Percentiles rank a stretch among this genome's conserved stretches.
Conservation (phyloP, 2,329 filamentous ascomycete genomes). For the Fusarium illudens region DNA sequence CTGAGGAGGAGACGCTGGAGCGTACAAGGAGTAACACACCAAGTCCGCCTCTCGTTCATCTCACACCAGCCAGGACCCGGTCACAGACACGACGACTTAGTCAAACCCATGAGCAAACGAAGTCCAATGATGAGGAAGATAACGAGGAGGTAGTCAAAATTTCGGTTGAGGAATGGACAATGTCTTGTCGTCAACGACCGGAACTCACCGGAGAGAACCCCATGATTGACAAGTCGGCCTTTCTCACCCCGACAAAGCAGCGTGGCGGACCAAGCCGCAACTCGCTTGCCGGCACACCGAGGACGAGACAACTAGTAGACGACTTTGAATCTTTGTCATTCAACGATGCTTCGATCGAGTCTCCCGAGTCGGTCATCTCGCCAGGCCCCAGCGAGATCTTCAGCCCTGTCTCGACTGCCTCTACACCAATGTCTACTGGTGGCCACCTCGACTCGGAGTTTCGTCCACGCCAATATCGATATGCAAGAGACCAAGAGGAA, state of each 20-base stretch:
- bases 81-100: too few relatives aligned
- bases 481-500: neutral
- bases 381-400: slow-evolving; percentile 18
- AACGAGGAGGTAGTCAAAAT: neutral
- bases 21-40: neutral
- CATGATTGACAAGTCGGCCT: neutral
- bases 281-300: neutral
- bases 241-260: slow-evolving; percentile 9
- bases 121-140: neutral
- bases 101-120: neutral
- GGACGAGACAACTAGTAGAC: neutral
- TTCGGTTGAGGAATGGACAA: neutral
- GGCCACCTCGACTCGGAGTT: neutral
- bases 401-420: neutral
- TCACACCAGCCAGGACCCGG: too few relatives aligned
- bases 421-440: slow-evolving; percentile 10
- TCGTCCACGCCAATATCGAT: neutral
- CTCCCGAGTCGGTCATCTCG: slow-evolving; percentile 14
- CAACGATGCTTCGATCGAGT: neutral
- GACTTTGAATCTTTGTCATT: neutral
- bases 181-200: neutral
- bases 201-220: neutral
- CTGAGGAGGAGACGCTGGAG: neutral
- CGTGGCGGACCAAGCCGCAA: neutral
- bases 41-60: neutral